Evolutionary conservation across 306 rosid genomes (phyloP), one percentile per base, ranked within the genome.

Genomic region (Ammopiptanthus mongolicus): DNA sequence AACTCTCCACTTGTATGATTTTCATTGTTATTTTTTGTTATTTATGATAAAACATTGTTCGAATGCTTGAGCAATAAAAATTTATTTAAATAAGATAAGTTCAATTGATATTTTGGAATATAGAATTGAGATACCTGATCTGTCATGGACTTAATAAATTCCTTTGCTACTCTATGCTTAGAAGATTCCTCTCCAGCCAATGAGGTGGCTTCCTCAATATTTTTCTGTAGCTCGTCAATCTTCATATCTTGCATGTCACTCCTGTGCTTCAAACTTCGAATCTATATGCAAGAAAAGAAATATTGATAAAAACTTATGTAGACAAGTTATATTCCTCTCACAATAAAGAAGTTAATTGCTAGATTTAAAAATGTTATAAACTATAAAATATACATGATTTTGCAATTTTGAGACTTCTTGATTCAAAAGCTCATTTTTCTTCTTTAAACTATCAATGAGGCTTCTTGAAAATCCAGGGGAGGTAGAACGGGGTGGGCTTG

Each of bases 381-480:
- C 55, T 56, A 66, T 75, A 39, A 75, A 69, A 79, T 60, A 67
- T 87, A 90, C 98, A 29, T 92, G 88, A 62, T 42, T 85, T 64
- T 92, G 88, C 81, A 89, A 72, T 84, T 88, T 96, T 7, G 89
- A 74, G 39, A 89, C 80, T 82, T 96, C 97, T 76, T 89, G 89
- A 60, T 64, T 88, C 81, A 96, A 23, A 52, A 76, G 65, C 63
- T 86, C 98, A 59, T 84, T 96, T 61, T 88, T 86, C 81, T 78
- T 90, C 89, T 69, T 92, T 37, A 96, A 87, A 82, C 82, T 87
- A 23, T 96, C 99, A 31, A 96, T 86, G 56, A 96, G 84, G 74
- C 94, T 88, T 86, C 81, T 90, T 21, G 98, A 96, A 77, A 90
- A 90, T 80, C 87, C 86, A 14, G 96, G 96, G 78, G 89, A 80